Conservation (phyloP, 2,329 filamentous ascomycete genomes). For the Aspergillus luchuensis region DNA sequence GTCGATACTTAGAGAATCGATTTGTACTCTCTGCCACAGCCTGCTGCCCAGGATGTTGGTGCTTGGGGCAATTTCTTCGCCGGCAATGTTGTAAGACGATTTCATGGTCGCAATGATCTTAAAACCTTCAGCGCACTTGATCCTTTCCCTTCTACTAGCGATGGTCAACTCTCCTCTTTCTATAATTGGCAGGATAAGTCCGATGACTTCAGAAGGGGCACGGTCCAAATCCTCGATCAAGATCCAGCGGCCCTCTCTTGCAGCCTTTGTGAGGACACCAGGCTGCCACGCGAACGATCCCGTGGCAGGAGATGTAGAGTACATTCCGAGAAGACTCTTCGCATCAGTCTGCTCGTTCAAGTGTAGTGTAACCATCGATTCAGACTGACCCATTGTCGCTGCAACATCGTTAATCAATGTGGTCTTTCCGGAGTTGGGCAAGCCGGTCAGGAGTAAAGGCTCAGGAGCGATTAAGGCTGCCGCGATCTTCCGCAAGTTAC, state of each 20-base stretch:
- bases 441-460: conserved; percentile 78
- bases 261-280: conserved; percentile 89
- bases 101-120: conserved; percentile 89
- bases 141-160: conserved; percentile 81
- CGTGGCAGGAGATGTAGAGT: conserved; percentile 83
- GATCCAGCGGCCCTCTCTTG: conserved; percentile 93
- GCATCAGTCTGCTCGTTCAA: conserved; percentile 98
- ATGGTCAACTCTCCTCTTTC: conserved; percentile 90
- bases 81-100: conserved; percentile 65
- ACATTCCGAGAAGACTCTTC: conserved; percentile 92
- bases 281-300: conserved; percentile 91
- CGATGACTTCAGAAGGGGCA: conserved; percentile 91
- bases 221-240: conserved; percentile 95
- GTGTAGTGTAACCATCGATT: conserved; percentile 88
- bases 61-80: conserved; percentile 70
- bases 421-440: conserved; percentile 89
- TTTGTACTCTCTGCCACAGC: conserved; percentile 78
- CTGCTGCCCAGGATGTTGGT: conserved; percentile 75
- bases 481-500: conserved; percentile 72
- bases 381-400: conserved; percentile 73
- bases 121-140: conserved; percentile 82
- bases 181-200: conserved; percentile 86
- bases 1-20: conserved; percentile 64
- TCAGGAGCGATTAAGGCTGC: conserved; percentile 65
- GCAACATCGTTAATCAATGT: conserved; percentile 81